phyloP scores from a whole-genome alignment of 2,329 filamentous ascomycete genomes.

The Orbilia ellipsospora region DNA sequence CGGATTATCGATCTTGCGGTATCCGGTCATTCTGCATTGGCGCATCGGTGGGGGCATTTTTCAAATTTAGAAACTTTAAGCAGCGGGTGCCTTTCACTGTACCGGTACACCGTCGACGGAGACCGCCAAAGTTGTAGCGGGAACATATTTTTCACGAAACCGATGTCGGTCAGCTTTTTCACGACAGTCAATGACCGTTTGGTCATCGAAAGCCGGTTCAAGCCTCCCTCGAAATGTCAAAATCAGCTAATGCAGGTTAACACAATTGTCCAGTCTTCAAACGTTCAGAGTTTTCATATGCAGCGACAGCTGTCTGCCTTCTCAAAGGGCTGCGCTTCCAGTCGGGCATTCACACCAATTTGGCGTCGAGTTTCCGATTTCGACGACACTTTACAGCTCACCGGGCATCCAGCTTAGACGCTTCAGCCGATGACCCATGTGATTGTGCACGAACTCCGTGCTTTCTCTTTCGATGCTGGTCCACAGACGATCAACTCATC shows the following conservation, averaged over 20 bases:
- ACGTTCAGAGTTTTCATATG: slow-evolving; percentile 26
- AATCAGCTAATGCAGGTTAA: slow-evolving; percentile 15
- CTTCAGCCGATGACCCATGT: slow-evolving; percentile 54
- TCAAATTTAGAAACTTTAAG: slow-evolving; percentile 47
- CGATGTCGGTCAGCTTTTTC: not conserved
- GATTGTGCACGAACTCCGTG: slow-evolving; percentile 29
- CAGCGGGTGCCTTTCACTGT: slow-evolving; percentile 12
- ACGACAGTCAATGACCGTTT: slow-evolving; percentile 1
- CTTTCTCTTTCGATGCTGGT: slow-evolving; percentile 15
- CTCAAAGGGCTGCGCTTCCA: slow-evolving; percentile 34
- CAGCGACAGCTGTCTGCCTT: slow-evolving; percentile 39
- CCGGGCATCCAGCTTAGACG: slow-evolving; percentile 36
- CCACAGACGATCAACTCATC: slow-evolving; percentile 35
- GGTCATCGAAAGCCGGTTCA: not conserved
- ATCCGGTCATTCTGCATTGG: no score
- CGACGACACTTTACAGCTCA: slow-evolving; percentile 18
- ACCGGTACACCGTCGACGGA: slow-evolving; percentile 29
- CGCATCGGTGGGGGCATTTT: not conserved
- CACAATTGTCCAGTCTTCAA: slow-evolving; percentile 29
- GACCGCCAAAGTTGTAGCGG: slow-evolving; percentile 1
- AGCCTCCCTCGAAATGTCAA: not conserved
- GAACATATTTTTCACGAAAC: slow-evolving; percentile 18
- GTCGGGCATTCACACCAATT: slow-evolving; percentile 34
- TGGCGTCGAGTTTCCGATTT: slow-evolving; percentile 40
- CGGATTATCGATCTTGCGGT: slow-evolving; percentile 17